Conservation (phyloP, 495 filamentous ascomycete species). For the Xylaria sp. region DNA sequence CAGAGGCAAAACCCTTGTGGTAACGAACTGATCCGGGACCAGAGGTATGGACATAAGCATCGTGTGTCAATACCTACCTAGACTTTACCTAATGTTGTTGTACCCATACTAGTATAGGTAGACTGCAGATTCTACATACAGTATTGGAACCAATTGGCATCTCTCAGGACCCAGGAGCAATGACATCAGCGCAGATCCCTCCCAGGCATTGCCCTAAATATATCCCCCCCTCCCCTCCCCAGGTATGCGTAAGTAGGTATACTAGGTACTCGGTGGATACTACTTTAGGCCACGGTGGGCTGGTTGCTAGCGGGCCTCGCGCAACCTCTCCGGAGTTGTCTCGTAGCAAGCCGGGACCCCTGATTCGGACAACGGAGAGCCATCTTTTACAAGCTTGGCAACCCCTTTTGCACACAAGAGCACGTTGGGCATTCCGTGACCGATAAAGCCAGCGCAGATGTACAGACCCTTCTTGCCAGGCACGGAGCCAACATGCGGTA, state of each 20-base stretch:
- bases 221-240: background rate
- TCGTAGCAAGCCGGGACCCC: slow-evolving; percentile 51
- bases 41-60: background rate
- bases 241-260: no score
- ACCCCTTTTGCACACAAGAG: slow-evolving; percentile 54
- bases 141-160: background rate
- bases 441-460: slow-evolving; percentile 57
- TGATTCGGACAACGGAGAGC: slow-evolving; percentile 45
- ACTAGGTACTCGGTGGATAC: background rate
- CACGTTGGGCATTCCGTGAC: slow-evolving; percentile 60
- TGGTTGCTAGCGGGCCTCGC: background rate
- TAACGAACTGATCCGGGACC: background rate
- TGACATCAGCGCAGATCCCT: slow-evolving; percentile 31
- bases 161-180: background rate
- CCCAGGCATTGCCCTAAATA: background rate
- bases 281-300: background rate
- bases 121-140: background rate
- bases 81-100: no score
- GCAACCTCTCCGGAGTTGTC: slow-evolving; percentile 44
- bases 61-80: no score
- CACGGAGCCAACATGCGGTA: slow-evolving; percentile 55
- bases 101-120: no score
- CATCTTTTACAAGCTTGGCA: slow-evolving; percentile 51
- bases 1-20: background rate
- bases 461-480: slow-evolving; percentile 51